Conservation (phyloP, 2,329 filamentous ascomycete genomes). For the Clonostachys solani region DNA sequence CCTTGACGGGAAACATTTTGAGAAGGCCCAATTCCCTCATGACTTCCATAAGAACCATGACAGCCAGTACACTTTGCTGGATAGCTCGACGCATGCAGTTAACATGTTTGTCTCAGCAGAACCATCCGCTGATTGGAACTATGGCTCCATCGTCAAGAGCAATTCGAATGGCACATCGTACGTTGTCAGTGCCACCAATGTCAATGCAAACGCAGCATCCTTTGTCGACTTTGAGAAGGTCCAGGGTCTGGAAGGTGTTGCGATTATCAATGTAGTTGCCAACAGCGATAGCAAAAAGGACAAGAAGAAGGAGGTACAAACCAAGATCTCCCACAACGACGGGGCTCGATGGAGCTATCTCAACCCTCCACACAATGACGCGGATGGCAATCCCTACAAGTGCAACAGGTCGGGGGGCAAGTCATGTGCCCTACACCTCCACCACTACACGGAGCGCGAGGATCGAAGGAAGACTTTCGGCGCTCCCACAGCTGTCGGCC, state of each 20-base stretch:
- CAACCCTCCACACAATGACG: constrained; percentile 65
- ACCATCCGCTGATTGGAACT: constrained; percentile 57
- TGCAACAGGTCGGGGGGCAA: constrained; percentile 52
- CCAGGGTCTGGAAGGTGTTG: constrained; percentile 84
- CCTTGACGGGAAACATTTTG: constrained; percentile 79
- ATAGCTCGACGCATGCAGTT: constrained; percentile 90
- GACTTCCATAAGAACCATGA: constrained; percentile 78
- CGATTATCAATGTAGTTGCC: constrained; percentile 77
- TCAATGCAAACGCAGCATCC: constrained; percentile 73
- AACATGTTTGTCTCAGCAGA: constrained; percentile 90
- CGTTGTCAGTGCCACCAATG: constrained; percentile 73
- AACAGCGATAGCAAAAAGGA: constrained; percentile 70
- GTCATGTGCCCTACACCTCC: constrained; percentile 83
- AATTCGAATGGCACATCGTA: constrained; percentile 98
- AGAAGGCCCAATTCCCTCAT: constrained; percentile 77
- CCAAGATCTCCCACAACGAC: constrained; percentile 94
- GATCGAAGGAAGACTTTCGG: constrained; percentile 85
- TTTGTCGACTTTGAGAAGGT: constrained; percentile 98
- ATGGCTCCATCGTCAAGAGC: constrained; percentile 91
- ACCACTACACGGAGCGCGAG: constrained; percentile 87
- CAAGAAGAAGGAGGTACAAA: constrained; percentile 79
- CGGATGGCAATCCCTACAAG: constrained; percentile 64
- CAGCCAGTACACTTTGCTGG: constrained; percentile 85
- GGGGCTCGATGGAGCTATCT: constrained; percentile 82
- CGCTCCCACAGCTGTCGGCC: constrained; percentile 79